Percentiles rank a stretch among this genome's conserved stretches.
These are phyloP conservation scores for Linum trigynum DNA, from an alignment of 345 rosid species.

Conservation along the genomic window DNA sequence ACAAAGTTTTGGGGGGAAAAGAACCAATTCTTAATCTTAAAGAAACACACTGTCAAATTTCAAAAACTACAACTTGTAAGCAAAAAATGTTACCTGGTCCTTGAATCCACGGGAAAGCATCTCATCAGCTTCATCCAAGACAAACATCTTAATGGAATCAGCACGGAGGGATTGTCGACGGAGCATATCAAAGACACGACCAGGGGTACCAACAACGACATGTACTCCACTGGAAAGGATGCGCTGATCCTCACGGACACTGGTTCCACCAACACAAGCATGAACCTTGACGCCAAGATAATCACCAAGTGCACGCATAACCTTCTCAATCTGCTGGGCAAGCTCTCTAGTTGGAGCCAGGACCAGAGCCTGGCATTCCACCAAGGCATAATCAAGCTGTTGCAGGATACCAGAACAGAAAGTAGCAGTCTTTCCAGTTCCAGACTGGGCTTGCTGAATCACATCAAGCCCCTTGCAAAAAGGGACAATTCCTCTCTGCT, in stretches of 20 bases:
- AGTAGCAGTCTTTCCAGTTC: slow-evolving; percentile 26
- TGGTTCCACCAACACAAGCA: slow-evolving; percentile 32
- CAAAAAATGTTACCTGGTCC: slow-evolving; percentile 15
- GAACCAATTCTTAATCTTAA: no score
- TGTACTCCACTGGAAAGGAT: slow-evolving; percentile 22
- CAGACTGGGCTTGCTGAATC: slow-evolving; percentile 27
- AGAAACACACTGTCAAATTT: no score
- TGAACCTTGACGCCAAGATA: slow-evolving; percentile 23
- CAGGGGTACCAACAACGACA: slow-evolving; percentile 29
- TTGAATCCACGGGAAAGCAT: slow-evolving; percentile 10
- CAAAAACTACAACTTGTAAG: neutral
- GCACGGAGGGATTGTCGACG: slow-evolving; percentile 18
- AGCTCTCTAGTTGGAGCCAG: slow-evolving; percentile 29
- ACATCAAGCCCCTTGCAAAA: slow-evolving; percentile 24
- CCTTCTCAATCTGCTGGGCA: slow-evolving; percentile 25
- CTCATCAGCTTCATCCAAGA: slow-evolving; percentile 9
- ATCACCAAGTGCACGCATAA: slow-evolving; percentile 24
- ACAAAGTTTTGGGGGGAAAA: no score
- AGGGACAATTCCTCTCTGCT: slow-evolving; percentile 24
- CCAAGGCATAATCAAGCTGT: slow-evolving; percentile 18
- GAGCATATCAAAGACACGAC: slow-evolving; percentile 23
- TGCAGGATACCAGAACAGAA: slow-evolving; percentile 23
- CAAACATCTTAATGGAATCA: slow-evolving; percentile 21
- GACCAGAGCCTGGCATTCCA: slow-evolving; percentile 25
- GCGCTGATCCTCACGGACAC: slow-evolving; percentile 21